Evolutionary conservation across 192 early-diverging fungal species (phyloP).

Genomic region (Gaertneriomyces semiglobifer): DNA sequence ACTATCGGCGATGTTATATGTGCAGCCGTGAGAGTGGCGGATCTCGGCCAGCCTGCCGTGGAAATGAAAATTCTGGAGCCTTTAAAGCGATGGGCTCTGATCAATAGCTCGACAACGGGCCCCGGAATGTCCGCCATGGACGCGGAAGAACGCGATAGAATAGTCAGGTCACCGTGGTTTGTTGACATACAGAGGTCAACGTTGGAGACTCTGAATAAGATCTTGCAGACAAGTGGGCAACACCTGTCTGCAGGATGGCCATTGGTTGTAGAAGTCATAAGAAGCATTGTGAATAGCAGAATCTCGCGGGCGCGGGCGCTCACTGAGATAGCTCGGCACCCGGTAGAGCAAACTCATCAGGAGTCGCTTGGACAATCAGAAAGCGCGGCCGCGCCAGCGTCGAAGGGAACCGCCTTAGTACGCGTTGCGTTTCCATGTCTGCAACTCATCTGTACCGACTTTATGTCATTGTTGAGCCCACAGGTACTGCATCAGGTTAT

Average conservation of each 20-base stretch:
- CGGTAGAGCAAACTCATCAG: too few relatives aligned
- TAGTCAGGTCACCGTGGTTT: slow-evolving; percentile 40
- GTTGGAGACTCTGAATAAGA: slow-evolving; percentile 83
- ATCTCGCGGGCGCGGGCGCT: neutral
- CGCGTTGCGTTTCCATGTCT: slow-evolving; percentile 85
- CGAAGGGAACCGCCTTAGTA: slow-evolving; percentile 49
- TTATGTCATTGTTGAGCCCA: slow-evolving; percentile 75
- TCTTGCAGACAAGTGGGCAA: slow-evolving; percentile 89
- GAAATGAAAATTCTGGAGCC: slow-evolving; percentile 64
- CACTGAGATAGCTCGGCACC: slow-evolving; percentile 12
- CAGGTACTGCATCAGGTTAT: slow-evolving; percentile 76
- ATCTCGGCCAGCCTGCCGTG: slow-evolving; percentile 45
- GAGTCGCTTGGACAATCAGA: neutral
- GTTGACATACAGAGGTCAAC: slow-evolving; percentile 77
- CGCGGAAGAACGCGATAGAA: slow-evolving; percentile 20
- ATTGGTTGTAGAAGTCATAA: slow-evolving; percentile 86
- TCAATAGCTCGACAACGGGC: neutral
- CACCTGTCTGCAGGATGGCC: slow-evolving; percentile 79
- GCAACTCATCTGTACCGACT: slow-evolving; percentile 94
- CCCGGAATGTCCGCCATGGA: slow-evolving; percentile 5
- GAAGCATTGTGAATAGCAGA: slow-evolving; percentile 41
- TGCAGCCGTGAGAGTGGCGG: slow-evolving; percentile 62
- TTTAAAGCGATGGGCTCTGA: slow-evolving; percentile 62
- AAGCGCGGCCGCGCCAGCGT: slow-evolving; percentile 1
- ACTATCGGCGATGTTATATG: slow-evolving; percentile 73